A percentile compares a stretch with the other conserved stretches of the same genome.
Conservation (phyloP, 345 rosid species). For the Aethionema arabicum region DNA sequence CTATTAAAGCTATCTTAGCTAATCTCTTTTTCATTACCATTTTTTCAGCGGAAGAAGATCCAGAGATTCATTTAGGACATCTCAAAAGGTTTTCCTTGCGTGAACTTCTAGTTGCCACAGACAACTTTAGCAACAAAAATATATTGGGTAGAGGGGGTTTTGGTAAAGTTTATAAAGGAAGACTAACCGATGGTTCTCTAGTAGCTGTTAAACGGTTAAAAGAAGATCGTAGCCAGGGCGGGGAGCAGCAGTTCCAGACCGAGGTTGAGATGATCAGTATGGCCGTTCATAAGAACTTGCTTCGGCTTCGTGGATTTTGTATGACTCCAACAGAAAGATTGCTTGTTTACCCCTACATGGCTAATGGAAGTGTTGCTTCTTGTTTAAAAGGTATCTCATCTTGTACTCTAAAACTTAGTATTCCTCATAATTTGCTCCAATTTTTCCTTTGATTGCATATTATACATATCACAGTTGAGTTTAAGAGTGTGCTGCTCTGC, state of each 20-base stretch:
- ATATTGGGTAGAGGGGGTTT: conserved; percentile 88
- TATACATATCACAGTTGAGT: not conserved
- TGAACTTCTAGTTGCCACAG: conserved; percentile 83
- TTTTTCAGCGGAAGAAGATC: conserved; percentile 83
- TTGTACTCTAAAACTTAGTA: not conserved
- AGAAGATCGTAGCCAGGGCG: conserved; percentile 86
- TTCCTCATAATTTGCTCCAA: not conserved
- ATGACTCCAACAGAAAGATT: conserved; percentile 93
- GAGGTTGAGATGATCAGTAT: conserved; percentile 94
- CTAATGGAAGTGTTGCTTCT: conserved; percentile 93
- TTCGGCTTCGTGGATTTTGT: conserved; percentile 87
- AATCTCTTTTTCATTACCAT: not conserved
- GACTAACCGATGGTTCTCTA: conserved; percentile 67
- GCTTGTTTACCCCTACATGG: conserved; percentile 87
- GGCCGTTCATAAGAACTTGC: conserved; percentile 92
- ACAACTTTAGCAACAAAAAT: conserved; percentile 65
- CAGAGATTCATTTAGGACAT: conserved; percentile 89
- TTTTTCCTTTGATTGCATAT: not conserved
- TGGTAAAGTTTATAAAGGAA: conserved; percentile 91
- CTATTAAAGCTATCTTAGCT: conserved; percentile 4
- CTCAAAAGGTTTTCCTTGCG: conserved; percentile 83
- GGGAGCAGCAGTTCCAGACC: conserved; percentile 88
- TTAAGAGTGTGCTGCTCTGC: not conserved
- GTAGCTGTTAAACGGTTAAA: conserved; percentile 89
- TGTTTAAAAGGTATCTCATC: conserved; percentile 71